Evolutionary conservation across 495 filamentous ascomycete genomes (phyloP).

Genomic region (Lichenothelia convexa): DNA sequence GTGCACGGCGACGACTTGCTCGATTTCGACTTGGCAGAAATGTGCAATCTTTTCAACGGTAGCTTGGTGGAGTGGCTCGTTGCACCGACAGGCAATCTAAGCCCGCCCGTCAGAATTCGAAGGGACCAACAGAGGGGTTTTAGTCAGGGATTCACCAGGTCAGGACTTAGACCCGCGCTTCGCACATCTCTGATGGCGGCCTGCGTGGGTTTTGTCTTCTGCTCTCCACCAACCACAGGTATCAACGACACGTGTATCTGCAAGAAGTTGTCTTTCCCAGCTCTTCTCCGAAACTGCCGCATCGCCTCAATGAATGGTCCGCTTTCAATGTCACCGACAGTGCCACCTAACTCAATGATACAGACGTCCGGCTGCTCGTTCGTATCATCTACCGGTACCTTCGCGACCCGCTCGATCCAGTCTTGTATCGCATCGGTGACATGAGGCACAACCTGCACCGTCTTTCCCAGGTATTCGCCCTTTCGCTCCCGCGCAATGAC

Average conservation of each 20-base stretch:
- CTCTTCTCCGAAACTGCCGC: conserved; percentile 50
- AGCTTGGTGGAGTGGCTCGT: conserved; percentile 44
- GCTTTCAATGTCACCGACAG: conserved; percentile 81
- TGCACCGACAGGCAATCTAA: conserved; percentile 82
- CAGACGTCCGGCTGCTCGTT: conserved; percentile 76
- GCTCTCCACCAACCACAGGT: conserved; percentile 53
- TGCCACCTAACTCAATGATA: conserved; percentile 65
- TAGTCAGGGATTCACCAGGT: conserved; percentile 39
- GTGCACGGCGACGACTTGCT: conserved; percentile 71
- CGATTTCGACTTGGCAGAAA: conserved; percentile 61
- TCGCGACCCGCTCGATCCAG: conserved; percentile 78
- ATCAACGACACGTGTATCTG: conserved; percentile 73
- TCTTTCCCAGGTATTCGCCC: conserved; percentile 79
- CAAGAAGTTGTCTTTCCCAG: conserved; percentile 64
- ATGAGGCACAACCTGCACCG: conserved; percentile 88
- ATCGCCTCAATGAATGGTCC: conserved; percentile 80
- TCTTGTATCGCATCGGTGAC: conserved; percentile 80
- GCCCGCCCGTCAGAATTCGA: conserved; percentile 2
- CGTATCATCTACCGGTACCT: conserved; percentile 73
- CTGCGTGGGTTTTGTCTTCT: conserved; percentile 97
- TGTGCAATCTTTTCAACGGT: conserved; percentile 78
- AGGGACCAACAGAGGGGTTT: not conserved
- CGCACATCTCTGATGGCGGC: conserved; percentile 67
- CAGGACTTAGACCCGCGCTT: conserved; percentile 66
- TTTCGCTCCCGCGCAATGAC: conserved; percentile 65